Percentiles rank a stretch among this genome's conserved stretches.
Conservation (phyloP, 2,329 filamentous ascomycete species). For the Cladosporium colombiae region DNA sequence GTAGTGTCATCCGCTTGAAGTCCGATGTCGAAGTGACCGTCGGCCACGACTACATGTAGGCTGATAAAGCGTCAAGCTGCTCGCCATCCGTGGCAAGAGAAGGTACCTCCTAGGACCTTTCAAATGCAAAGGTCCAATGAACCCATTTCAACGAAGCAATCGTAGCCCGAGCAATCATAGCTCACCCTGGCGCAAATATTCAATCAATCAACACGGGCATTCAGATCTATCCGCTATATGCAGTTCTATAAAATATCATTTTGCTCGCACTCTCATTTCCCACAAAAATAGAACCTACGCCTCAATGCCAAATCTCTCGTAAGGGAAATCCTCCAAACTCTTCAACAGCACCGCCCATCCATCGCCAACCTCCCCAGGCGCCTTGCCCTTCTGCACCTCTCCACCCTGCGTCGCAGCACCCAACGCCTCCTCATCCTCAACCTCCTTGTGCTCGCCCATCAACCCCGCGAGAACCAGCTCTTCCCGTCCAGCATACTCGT, state of each 20-base stretch:
- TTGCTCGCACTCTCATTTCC: background rate
- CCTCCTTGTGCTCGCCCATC: conserved; percentile 68
- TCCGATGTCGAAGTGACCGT: background rate
- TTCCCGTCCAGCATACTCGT: conserved; percentile 75
- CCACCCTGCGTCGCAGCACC: conserved; percentile 39
- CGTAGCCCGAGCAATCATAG: background rate
- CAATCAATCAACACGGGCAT: no score
- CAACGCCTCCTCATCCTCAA: conserved; percentile 44
- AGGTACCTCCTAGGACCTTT: no score
- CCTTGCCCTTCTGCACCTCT: conserved; percentile 45
- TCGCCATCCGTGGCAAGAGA: background rate
- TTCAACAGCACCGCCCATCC: conserved; percentile 58
- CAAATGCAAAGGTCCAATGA: background rate
- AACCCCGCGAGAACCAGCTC: conserved; percentile 79
- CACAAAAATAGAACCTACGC: background rate
- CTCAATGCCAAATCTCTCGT: conserved; percentile 35
- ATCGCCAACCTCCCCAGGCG: conserved; percentile 59
- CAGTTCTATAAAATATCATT: background rate
- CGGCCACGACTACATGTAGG: background rate
- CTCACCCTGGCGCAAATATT: background rate
- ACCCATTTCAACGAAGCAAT: background rate
- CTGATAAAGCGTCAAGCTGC: background rate
- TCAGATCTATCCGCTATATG: background rate
- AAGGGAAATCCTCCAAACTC: conserved; percentile 62
- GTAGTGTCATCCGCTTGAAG: background rate